Evolutionary conservation across 129 eudicot genomes (phyloP), one percentile per base, ranked within the genome.

Genomic region (Arctium lappa): DNA sequence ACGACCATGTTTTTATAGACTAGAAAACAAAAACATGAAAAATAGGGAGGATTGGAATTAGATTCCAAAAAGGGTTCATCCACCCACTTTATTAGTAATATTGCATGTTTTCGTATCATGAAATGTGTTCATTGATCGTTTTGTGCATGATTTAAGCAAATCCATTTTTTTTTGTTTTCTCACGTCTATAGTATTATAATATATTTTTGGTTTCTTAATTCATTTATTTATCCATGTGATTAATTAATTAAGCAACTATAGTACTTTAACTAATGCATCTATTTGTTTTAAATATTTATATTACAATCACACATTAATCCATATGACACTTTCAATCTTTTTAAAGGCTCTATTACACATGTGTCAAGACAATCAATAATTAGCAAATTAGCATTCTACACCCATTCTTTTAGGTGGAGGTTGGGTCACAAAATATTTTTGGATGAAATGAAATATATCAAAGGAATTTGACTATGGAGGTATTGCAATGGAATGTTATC

Each of bases 1-100:
- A 33, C 34, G 33, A 77, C 60, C 39, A 50, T 70, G 72, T 77
- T 69, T 83, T 69, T 76, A 83, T 66, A 82, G 85, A 74, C 46
- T 16, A 5, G 2, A 44, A 44, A 44, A 2, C 12, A 44, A 44
- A 44, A 8, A 15, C 18, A 72, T 34, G 71, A n/a, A 62, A 70
- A 15, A 16, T 15, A 34, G 2, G 50, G 8, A 44, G 1, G 12
- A 44, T 44, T 44, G 50, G 50, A 44, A 44, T 44, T 44, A 44
- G 50, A 44, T 44, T 44, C 50, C 50, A 8, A 1, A 22, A 2
- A 60, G 68, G 68, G 9, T 46, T 11, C 53, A 44, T 44, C 53
- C 53, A 44, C 2, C 53, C 53, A 46, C 56, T 3, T 60, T 60
- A n/a, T 60, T 16, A 16, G 68, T 60, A n/a, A 6, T 60, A 6